These are phyloP conservation scores for Musa acuminata DNA, from an alignment of 176 grass and related monocot genomes.

Conservation along the genomic window DNA sequence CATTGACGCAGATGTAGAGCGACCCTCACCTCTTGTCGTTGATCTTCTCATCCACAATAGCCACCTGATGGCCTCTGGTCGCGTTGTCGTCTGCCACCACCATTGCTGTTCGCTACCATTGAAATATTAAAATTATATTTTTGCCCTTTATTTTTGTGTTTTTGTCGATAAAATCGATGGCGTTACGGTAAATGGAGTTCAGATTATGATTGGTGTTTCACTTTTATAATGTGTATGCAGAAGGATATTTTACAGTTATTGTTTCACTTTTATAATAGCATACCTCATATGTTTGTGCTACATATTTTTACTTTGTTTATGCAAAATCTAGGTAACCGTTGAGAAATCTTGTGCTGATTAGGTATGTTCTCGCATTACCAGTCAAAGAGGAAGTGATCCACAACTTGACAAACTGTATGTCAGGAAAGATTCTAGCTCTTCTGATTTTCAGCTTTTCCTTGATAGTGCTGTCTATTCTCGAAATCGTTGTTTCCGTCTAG, in stretches of 20 bases:
- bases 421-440: slow-evolving; percentile 49
- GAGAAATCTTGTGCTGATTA: slow-evolving; percentile 30
- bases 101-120: too few species aligned
- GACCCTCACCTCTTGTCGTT: fast-evolving
- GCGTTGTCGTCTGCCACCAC: too few species aligned
- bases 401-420: slow-evolving; percentile 62
- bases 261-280: background rate
- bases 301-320: background rate
- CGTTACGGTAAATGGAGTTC: too few species aligned
- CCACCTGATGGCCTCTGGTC: too few species aligned
- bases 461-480: slow-evolving; percentile 83
- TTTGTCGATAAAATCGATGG: too few species aligned
- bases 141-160: too few species aligned
- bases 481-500: slow-evolving; percentile 88
- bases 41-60: too few species aligned
- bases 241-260: background rate
- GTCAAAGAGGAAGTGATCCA: slow-evolving; percentile 35
- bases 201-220: too few species aligned
- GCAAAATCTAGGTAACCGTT: background rate
- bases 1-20: too few species aligned
- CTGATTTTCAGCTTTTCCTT: slow-evolving; percentile 50
- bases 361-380: slow-evolving; percentile 60
- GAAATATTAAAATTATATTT: too few species aligned
- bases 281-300: background rate
- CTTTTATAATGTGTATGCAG: background rate